These are phyloP conservation scores for Mucor irregularis DNA, from an alignment of 371 early-diverging fungal species.

Conservation along the genomic window DNA sequence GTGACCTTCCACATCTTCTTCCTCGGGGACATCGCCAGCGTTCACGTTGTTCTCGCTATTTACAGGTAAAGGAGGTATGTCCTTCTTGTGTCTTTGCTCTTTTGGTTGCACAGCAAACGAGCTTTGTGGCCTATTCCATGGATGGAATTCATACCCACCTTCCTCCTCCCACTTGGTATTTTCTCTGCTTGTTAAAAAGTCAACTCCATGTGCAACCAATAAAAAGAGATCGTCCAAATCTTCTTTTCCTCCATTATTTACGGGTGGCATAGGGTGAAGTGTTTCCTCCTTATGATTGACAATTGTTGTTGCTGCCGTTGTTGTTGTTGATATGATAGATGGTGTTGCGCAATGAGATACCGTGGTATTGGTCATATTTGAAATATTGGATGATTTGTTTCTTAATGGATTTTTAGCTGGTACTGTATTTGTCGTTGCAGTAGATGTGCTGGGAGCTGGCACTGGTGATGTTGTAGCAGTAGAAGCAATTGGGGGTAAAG, in stretches of 20 bases:
- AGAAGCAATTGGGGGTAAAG: not conserved
- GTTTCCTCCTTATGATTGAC: not conserved
- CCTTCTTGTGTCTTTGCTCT: slow-evolving; percentile 12
- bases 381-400: slow-evolving; percentile 31
- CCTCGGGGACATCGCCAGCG: too few species aligned
- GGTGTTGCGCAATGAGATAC: not conserved
- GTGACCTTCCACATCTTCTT: not conserved
- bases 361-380: slow-evolving; percentile 8
- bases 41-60: too few species aligned
- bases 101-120: slow-evolving; percentile 39
- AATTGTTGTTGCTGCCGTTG: not conserved
- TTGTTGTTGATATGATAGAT: slow-evolving; percentile 1
- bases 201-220: slow-evolving; percentile 47
- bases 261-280: slow-evolving; percentile 13
- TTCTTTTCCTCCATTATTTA: slow-evolving; percentile 8
- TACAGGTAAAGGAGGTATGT: not conserved
- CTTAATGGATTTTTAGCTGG: slow-evolving; percentile 16
- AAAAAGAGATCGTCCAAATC: slow-evolving; percentile 32
- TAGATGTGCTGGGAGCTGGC: not conserved
- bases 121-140: slow-evolving; percentile 49
- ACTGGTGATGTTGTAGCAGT: not conserved
- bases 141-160: slow-evolving; percentile 52
- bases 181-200: slow-evolving; percentile 40
- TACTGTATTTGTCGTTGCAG: not conserved
- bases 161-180: slow-evolving; percentile 53